Evolutionary conservation across 805 yeast species (phyloP).

Genomic region (Saccharomycopsis sp.): DNA sequence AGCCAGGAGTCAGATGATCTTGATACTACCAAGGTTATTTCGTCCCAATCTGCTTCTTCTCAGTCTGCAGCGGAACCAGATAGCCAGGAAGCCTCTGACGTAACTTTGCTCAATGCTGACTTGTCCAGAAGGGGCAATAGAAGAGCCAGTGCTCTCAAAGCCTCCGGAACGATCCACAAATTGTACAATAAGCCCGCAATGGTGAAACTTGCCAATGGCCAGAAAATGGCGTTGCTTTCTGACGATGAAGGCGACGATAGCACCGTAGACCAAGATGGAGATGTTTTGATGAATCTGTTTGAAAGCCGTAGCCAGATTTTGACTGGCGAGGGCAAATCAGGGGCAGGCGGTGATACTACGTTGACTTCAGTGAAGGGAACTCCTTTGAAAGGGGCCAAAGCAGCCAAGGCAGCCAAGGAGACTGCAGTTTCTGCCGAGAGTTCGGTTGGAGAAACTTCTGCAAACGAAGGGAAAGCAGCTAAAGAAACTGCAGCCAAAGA

Average conservation of each 20-base stretch:
- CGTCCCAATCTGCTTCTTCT: background rate
- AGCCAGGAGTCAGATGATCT: background rate
- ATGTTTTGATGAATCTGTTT: background rate
- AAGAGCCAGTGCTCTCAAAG: constrained; percentile 5
- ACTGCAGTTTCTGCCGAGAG: background rate
- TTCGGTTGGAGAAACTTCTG: background rate
- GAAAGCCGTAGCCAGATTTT: background rate
- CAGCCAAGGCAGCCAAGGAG: background rate
- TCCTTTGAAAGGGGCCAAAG: background rate
- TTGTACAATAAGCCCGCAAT: background rate
- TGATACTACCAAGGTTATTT: background rate
- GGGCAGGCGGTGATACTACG: background rate
- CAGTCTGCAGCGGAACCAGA: background rate
- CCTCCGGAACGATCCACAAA: background rate
- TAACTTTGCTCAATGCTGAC: too few relatives aligned
- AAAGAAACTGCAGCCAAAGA: background rate
- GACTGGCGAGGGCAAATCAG: background rate
- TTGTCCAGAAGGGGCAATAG: background rate
- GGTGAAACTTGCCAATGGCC: constrained; percentile 6
- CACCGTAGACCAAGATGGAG: constrained; percentile 4
- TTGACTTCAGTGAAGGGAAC: background rate
- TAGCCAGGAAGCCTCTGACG: background rate
- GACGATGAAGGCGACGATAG: constrained; percentile 3
- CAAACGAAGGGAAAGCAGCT: background rate
- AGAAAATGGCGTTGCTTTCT: background rate